phyloP scores from a whole-genome alignment of 2,329 filamentous ascomycete genomes.

The Zopfia rhizophila region DNA sequence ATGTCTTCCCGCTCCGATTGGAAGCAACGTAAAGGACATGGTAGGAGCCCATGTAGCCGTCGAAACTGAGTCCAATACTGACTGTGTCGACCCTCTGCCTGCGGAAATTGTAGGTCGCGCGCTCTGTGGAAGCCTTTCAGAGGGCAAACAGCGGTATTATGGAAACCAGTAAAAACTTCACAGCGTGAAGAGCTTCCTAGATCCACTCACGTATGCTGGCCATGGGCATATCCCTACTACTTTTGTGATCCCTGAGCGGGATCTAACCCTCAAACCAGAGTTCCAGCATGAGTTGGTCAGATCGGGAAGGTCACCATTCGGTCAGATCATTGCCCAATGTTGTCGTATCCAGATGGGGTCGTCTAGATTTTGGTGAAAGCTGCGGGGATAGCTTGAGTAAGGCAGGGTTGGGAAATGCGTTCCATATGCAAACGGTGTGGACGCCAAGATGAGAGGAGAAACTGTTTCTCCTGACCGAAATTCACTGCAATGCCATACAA shows the following conservation, averaged over 20 bases:
- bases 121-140: conserved; percentile 9
- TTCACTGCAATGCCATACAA: too few species aligned
- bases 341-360: conserved; percentile 16
- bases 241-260: conserved; percentile 12
- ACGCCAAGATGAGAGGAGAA: too few species aligned
- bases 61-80: background rate
- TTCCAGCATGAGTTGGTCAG: conserved; percentile 12
- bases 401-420: too few species aligned
- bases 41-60: background rate
- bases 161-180: conserved; percentile 9
- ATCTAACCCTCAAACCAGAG: conserved; percentile 10
- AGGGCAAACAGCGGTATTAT: conserved; percentile 11
- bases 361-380: conserved; percentile 13
- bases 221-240: conserved; percentile 16
- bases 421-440: too few species aligned
- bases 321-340: conserved; percentile 14
- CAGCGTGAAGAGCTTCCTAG: conserved; percentile 4
- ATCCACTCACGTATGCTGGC: conserved; percentile 18
- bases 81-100: conserved; percentile 3
- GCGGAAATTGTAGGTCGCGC: background rate
- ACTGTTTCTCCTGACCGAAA: too few species aligned
- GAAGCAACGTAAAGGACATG: conserved; percentile 5
- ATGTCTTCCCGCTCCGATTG: conserved; percentile 2
- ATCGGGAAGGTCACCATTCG: conserved; percentile 6
- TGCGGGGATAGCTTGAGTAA: too few species aligned